phyloP scores from a whole-genome alignment of 352 stramenopile genomes.

The Phytophthora meadii region DNA sequence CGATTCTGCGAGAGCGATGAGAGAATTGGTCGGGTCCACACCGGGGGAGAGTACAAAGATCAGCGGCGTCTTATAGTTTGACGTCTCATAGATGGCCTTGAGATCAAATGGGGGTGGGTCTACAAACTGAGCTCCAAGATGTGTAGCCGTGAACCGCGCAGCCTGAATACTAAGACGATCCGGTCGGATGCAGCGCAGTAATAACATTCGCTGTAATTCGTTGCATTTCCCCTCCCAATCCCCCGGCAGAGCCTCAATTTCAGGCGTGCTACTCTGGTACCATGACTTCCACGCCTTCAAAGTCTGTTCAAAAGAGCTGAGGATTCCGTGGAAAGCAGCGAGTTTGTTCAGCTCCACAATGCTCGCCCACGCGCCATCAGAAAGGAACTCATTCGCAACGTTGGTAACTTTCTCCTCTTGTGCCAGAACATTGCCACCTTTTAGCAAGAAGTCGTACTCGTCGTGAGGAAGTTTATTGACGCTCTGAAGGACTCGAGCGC shows the following conservation, averaged over 20 bases:
- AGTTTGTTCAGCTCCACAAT: slow-evolving; percentile 94
- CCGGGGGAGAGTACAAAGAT: slow-evolving; percentile 97
- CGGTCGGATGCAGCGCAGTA: slow-evolving; percentile 93
- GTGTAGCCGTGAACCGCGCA: slow-evolving; percentile 89
- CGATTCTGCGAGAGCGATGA: slow-evolving; percentile 87
- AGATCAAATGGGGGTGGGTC: slow-evolving; percentile 95
- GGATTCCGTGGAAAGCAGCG: slow-evolving; percentile 86
- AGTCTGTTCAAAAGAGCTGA: slow-evolving; percentile 91
- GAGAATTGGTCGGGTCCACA: slow-evolving; percentile 94
- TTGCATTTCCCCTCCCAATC: slow-evolving; percentile 95
- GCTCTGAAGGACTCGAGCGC: slow-evolving; percentile 91
- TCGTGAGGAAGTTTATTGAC: slow-evolving; percentile 91
- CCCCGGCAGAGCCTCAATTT: slow-evolving; percentile 90
- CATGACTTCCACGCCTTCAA: slow-evolving; percentile 84
- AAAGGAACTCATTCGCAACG: slow-evolving; percentile 88
- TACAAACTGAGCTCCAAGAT: slow-evolving; percentile 93
- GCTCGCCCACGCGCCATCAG: slow-evolving; percentile 86
- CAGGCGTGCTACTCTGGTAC: slow-evolving; percentile 89
- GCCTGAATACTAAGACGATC: slow-evolving; percentile 94
- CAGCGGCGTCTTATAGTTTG: slow-evolving; percentile 90
- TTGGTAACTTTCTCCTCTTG: slow-evolving; percentile 84
- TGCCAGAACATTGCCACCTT: slow-evolving; percentile 79
- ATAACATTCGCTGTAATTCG: slow-evolving; percentile 92
- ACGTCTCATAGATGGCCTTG: slow-evolving; percentile 89
- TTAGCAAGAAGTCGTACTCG: slow-evolving; percentile 96